These are phyloP conservation scores for Lactarius evosmus DNA, from an alignment of 768 basidiomycete species.

Conservation along the genomic window DNA sequence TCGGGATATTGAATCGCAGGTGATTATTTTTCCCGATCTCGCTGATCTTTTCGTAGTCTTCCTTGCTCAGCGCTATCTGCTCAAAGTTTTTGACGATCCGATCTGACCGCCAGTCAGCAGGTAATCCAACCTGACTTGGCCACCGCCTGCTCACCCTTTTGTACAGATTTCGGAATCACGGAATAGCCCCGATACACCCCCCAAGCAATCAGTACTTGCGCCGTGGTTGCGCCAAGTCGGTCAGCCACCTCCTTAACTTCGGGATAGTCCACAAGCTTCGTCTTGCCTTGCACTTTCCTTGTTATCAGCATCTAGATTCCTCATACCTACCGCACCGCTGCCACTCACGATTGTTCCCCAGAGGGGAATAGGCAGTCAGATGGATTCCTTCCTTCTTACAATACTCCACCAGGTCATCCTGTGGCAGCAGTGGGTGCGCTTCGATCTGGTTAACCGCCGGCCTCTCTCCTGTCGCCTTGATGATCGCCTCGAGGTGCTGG, in stretches of 20 bases:
- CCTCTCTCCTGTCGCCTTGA: slow-evolving; percentile 64
- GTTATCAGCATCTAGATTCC: slow-evolving; percentile 9
- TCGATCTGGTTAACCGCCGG: slow-evolving; percentile 83
- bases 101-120: slow-evolving; percentile 32
- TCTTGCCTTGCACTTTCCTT: slow-evolving; percentile 52
- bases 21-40: slow-evolving; percentile 48
- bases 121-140: neutral
- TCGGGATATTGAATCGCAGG: slow-evolving; percentile 62
- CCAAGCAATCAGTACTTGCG: slow-evolving; percentile 85
- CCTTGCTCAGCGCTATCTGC: slow-evolving; percentile 62
- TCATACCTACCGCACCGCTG: too few relatives aligned
- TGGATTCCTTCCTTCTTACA: slow-evolving; percentile 69
- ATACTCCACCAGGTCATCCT: slow-evolving; percentile 68
- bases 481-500: slow-evolving; percentile 61
- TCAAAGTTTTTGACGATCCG: slow-evolving; percentile 77
- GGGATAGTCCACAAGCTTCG: slow-evolving; percentile 65
- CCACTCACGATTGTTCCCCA: slow-evolving; percentile 72
- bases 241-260: slow-evolving; percentile 60
- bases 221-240: slow-evolving; percentile 60
- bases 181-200: slow-evolving; percentile 69
- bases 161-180: slow-evolving; percentile 82
- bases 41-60: slow-evolving; percentile 61
- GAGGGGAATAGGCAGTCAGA: slow-evolving; percentile 65
- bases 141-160: slow-evolving; percentile 41
- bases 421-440: slow-evolving; percentile 75